Evolutionary conservation across 306 rosid species (phyloP).

Genomic region (Carpinus viminea): DNA sequence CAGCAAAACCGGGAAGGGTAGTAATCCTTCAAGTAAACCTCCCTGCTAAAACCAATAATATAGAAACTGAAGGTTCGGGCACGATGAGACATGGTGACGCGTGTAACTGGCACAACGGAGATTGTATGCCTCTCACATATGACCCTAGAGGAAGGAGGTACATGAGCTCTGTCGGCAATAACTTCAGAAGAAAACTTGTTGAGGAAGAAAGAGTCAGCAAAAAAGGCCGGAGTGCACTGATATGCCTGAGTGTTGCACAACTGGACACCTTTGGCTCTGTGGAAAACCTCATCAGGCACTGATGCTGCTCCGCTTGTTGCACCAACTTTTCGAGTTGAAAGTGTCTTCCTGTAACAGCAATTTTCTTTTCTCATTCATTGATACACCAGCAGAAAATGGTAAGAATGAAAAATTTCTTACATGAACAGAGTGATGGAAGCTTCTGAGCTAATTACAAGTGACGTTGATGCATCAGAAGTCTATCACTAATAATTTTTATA

Average conservation of each 20-base stretch:
- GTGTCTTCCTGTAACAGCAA: slow-evolving; percentile 62
- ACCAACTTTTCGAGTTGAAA: slow-evolving; percentile 77
- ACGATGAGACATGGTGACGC: slow-evolving; percentile 78
- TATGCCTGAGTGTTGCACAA: slow-evolving; percentile 92
- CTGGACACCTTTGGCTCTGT: slow-evolving; percentile 83
- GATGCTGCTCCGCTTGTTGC: slow-evolving; percentile 95
- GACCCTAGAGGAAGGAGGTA: slow-evolving; percentile 75
- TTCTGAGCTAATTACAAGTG: too few species aligned
- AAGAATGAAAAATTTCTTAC: not conserved
- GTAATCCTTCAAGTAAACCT: slow-evolving; percentile 86
- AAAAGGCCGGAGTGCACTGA: slow-evolving; percentile 89
- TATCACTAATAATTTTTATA: too few species aligned
- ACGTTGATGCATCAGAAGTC: too few species aligned
- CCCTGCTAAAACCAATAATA: slow-evolving; percentile 71
- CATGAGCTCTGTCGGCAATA: slow-evolving; percentile 73
- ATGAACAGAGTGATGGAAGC: not conserved
- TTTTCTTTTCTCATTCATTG: not conserved
- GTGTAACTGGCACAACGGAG: slow-evolving; percentile 86
- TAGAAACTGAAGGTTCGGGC: slow-evolving; percentile 80
- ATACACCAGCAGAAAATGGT: not conserved
- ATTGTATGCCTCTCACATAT: slow-evolving; percentile 87
- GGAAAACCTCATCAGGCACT: slow-evolving; percentile 92
- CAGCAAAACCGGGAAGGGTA: slow-evolving; percentile 86
- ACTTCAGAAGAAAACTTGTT: slow-evolving; percentile 92
- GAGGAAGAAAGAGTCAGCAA: slow-evolving; percentile 88